Evolutionary conservation across 2,329 filamentous ascomycete genomes (phyloP), one percentile per base, ranked within the genome.

Genomic region (Alternaria consortialis): DNA sequence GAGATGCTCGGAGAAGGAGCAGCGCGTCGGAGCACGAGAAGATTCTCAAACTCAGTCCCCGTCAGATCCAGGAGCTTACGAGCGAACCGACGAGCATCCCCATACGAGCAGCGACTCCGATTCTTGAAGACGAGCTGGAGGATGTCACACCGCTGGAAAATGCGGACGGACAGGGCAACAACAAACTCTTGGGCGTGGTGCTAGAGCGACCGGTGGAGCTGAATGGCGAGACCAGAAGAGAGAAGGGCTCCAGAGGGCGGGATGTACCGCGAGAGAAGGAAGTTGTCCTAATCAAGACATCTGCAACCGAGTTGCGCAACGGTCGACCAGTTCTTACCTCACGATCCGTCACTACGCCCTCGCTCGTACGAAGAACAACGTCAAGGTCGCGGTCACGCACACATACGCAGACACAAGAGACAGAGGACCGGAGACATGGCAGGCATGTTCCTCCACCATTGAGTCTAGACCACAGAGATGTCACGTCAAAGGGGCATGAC

Each of bases 61-160:
- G 80, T 40, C 82, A 86, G 71, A 84, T 88, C 3, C 81, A 85
- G 42, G 84, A 86, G 44, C 80, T 88, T 42, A 85, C 84, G 6
- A 79, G 81, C 15, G 85, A 85, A 12, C 84, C 85, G 8, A 80
- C 84, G 15, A 86, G 84, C 42, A 79, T 87, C n/a, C 84, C 85
- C 3, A 71, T 85, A 37, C 81, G 83, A 29, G 72, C 80, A 13
- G 79, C 80, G 8, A 71, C 77, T 6, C 76, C 74, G 5, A 78
- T 81, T 20, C 65, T 68, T 5, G 78, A 80, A 58, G 77, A 80
- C 43, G 71, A 67, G 4, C 54, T 67, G 13, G 75, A 75, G 34
- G 63, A 60, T 20, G 68, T 63, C 39, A 63, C 67, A 25, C 59
- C 64, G n/a, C 65, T 62, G 4, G 62, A 68, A 29, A 63, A 62